These are phyloP conservation scores for Aspergillus hancockii DNA, from an alignment of 495 filamentous ascomycete species.

Conservation along the genomic window DNA sequence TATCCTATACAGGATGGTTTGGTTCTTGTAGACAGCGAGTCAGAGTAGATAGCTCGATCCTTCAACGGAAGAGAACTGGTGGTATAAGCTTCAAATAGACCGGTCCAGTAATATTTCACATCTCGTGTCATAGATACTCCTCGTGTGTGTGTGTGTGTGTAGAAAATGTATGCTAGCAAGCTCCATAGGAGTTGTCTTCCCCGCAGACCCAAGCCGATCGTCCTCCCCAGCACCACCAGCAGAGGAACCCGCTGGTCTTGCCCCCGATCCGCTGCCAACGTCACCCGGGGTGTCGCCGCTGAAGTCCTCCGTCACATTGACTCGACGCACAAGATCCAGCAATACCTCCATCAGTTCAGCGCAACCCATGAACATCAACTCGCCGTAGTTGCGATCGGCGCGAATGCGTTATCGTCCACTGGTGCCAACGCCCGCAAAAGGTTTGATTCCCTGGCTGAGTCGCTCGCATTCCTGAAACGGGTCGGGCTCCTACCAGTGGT, in stretches of 20 bases:
- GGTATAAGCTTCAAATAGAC: background rate
- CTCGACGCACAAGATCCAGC: background rate
- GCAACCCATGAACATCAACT: background rate
- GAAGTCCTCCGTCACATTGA: background rate
- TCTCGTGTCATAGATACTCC: background rate
- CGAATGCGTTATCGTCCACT: background rate
- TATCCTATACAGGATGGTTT: background rate
- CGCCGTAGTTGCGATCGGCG: background rate
- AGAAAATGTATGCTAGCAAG: background rate
- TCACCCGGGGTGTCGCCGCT: background rate
- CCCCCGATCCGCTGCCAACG: background rate
- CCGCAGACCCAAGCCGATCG: background rate
- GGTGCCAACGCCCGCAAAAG: background rate
- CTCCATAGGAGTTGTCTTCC: background rate
- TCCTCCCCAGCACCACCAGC: background rate
- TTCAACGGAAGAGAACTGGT: background rate
- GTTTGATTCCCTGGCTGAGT: background rate
- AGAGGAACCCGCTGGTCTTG: background rate
- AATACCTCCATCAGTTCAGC: background rate
- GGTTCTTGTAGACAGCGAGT: background rate
- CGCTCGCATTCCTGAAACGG: background rate
- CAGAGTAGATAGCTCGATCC: background rate
- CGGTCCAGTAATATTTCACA: background rate
- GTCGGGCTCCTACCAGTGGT: background rate
- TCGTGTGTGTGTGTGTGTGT: background rate